Conservation (phyloP, 2,329 filamentous ascomycete species). For the Parafenestella ontariensis region DNA sequence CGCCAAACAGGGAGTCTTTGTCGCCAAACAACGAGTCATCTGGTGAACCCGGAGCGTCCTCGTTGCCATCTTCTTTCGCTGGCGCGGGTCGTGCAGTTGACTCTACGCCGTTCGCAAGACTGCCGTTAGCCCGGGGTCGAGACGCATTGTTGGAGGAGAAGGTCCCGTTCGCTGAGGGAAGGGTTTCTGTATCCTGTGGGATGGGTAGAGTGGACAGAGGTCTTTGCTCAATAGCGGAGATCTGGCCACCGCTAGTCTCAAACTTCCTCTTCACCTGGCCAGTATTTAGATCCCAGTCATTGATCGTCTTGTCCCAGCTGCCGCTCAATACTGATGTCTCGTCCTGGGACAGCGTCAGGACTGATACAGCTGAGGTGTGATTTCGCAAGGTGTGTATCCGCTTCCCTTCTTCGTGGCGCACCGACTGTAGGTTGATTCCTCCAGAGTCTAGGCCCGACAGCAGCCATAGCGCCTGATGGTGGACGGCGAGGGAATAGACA, state of each 20-base stretch:
- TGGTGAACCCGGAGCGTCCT: constrained; percentile 69
- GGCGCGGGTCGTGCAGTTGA: constrained; percentile 37
- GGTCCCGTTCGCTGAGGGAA: constrained; percentile 64
- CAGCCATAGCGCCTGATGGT: constrained; percentile 89
- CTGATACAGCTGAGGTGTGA: constrained; percentile 91
- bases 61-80: constrained; percentile 51
- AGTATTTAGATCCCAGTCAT: constrained; percentile 94
- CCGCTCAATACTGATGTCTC: constrained; percentile 89
- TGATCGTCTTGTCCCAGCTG: constrained; percentile 93
- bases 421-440: constrained; percentile 89
- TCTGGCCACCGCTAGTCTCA: constrained; percentile 79
- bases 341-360: constrained; percentile 80
- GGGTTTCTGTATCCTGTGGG: constrained; percentile 72
- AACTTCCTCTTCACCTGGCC: constrained; percentile 79
- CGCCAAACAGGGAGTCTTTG: constrained; percentile 86
- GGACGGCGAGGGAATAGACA: constrained; percentile 91
- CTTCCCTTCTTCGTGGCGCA: constrained; percentile 93
- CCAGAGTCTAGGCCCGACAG: constrained; percentile 90
- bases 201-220: constrained; percentile 78
- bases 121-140: constrained; percentile 64
- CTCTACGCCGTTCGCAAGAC: constrained; percentile 52
- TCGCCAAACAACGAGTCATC: constrained; percentile 86
- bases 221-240: constrained; percentile 85
- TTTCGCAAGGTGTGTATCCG: constrained; percentile 80
- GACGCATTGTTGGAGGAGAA: constrained; percentile 76